Evolutionary conservation across 306 rosid genomes (phyloP), one percentile per base, ranked within the genome.

Genomic region (Sicyos baderoa): DNA sequence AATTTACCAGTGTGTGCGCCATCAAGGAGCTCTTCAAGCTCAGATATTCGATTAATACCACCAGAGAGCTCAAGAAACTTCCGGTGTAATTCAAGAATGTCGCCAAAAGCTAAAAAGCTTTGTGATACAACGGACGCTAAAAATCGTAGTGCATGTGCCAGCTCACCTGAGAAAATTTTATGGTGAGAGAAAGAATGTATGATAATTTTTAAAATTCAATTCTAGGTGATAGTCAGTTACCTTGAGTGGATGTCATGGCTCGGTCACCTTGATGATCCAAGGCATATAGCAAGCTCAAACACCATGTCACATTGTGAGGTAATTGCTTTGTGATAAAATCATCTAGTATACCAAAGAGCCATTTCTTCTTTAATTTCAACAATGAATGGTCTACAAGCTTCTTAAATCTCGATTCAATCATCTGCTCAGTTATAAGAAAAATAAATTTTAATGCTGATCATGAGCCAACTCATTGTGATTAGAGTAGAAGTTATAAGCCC

Each of bases 31-130:
- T 93, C 99, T 81, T 90, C 99, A 65, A 93, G 96, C 82, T 93
- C 97, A 82, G 86, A 93, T 74, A 93, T 90, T 51, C 99, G 72
- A 82, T 86, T 89, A 79, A 89, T 76, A 65, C 97, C 84, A 35
- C 99, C 99, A 75, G 99, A 93, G 47, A 93, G 97, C 81, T 88
- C 97, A 47, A 88, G 70, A 65, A 93, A 88, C 86, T 88, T 93
- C 17, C 95, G 85, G 82, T 93, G 77, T 85, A 93, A 76, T 80
- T 90, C 97, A 69, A 93, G 96, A 81, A 93, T 93, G 83, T 93
- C 99, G 21, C 99, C 99, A 19, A 93, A 93, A 80, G 99, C 99
- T 77, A 88, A 86, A 86, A 93, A 90, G 90, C 99, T 93, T 84
- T 93, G 99, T 73, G 97, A 89, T 68, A 93, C 99, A 70, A 93